phyloP scores from a whole-genome alignment of 2,329 filamentous ascomycete genomes.

The Alternaria viburni region DNA sequence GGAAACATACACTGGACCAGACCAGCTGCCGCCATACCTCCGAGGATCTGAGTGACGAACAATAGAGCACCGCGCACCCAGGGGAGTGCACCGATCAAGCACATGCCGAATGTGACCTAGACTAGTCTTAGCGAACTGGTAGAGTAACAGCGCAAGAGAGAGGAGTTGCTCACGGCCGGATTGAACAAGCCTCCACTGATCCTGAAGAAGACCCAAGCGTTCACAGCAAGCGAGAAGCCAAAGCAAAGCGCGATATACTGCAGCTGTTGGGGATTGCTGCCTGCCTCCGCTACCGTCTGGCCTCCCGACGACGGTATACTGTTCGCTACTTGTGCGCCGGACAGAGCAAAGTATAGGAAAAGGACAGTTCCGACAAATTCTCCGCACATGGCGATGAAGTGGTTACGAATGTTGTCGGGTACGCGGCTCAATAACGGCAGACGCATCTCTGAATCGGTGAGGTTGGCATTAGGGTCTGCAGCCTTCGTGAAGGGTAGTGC shows the following conservation, averaged over 20 bases:
- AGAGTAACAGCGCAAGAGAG: background rate
- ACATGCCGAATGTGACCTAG: conserved; percentile 42
- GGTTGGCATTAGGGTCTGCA: conserved; percentile 11
- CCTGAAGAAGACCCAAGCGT: conserved; percentile 46
- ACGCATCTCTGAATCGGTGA: conserved; percentile 18
- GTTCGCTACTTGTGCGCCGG: conserved; percentile 50
- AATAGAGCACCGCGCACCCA: conserved; percentile 22
- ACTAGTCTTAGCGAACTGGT: background rate
- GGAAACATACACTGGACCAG: conserved; percentile 34
- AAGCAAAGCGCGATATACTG: conserved; percentile 50
- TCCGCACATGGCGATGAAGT: conserved; percentile 33
- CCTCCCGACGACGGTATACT: conserved; percentile 29
- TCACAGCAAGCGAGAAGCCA: conserved; percentile 51
- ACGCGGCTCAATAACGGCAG: conserved; percentile 14
- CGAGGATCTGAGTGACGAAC: conserved; percentile 31
- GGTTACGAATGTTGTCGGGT: conserved; percentile 18
- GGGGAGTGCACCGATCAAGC: conserved; percentile 21
- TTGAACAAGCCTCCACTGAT: conserved; percentile 36
- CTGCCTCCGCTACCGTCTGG: conserved; percentile 26
- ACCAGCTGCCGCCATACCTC: conserved; percentile 33
- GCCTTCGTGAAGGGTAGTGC: conserved; percentile 22
- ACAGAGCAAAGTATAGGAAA: conserved; percentile 50
- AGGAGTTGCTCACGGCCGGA: conserved; percentile 12
- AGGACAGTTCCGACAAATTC: conserved; percentile 51
- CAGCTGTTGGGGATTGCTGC: conserved; percentile 45